Evolutionary conservation across 176 grass and related monocot species (phyloP).

Genomic region (Zea luxurians): DNA sequence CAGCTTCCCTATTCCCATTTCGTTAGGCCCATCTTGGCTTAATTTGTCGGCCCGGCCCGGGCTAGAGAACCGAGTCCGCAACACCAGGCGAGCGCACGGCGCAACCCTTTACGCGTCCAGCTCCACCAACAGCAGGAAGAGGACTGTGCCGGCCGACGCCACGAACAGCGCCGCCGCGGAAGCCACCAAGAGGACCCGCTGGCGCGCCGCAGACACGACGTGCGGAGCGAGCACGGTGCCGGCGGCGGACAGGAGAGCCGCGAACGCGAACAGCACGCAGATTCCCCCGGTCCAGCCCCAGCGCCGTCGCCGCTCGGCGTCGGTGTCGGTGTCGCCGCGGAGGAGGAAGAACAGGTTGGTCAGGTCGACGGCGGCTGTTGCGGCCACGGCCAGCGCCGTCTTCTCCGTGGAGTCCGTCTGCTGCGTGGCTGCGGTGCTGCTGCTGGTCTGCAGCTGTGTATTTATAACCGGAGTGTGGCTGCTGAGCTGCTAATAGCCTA

Average conservation of each 20-base stretch:
- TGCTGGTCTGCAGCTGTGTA: background rate
- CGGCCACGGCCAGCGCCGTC: background rate
- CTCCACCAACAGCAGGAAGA: background rate
- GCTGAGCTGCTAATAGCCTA: too few relatives aligned
- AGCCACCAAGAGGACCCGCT: background rate
- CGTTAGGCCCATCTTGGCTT: too few relatives aligned
- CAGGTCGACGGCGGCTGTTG: background rate
- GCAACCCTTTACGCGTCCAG: too few relatives aligned
- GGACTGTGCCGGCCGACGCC: background rate
- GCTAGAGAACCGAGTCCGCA: too few relatives aligned
- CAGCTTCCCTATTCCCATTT: too few relatives aligned
- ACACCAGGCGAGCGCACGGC: too few relatives aligned
- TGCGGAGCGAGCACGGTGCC: background rate
- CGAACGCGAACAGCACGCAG: background rate
- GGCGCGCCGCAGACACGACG: background rate
- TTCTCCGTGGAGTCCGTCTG: background rate
- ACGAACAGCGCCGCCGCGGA: slow-evolving; percentile 8
- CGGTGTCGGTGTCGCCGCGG: background rate
- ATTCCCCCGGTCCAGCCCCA: background rate
- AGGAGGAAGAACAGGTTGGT: slow-evolving; percentile 18
- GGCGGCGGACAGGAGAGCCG: background rate
- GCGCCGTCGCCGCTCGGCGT: background rate
- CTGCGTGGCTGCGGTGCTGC: too few relatives aligned
- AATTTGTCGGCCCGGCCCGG: too few relatives aligned
- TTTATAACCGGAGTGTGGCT: too few relatives aligned